Conservation (phyloP, 129 eudicot species). For the Flaveria linearis region DNA sequence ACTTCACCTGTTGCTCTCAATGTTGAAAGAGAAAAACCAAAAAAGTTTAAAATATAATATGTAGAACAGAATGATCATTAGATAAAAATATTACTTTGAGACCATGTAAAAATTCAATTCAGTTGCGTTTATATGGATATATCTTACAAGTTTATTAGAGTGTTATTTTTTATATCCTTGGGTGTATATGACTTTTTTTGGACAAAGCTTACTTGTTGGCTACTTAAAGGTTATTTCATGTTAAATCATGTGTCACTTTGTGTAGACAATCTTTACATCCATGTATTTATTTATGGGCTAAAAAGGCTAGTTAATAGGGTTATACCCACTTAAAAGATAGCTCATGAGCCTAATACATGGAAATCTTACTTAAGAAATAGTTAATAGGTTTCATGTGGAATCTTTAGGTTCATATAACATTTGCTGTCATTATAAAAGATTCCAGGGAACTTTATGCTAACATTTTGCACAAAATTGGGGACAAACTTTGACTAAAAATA, state of each 20-base stretch:
- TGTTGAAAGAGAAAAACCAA: no score
- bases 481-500: neutral
- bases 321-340: slow-evolving; percentile 20
- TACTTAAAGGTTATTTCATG: slow-evolving; percentile 31
- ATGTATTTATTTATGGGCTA: slow-evolving; percentile 22
- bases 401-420: slow-evolving; percentile 31
- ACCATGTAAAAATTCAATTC: no score
- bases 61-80: no score
- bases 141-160: no score
- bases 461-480: slow-evolving; percentile 28
- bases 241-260: slow-evolving; percentile 35
- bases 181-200: no score
- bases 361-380: slow-evolving; percentile 16
- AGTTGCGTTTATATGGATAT: no score
- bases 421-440: slow-evolving; percentile 6
- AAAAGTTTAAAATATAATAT: no score
- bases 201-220: slow-evolving; percentile 17
- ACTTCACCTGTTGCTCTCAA: no score
- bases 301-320: slow-evolving; percentile 31
- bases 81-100: no score
- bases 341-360: slow-evolving; percentile 30
- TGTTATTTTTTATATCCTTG: no score
- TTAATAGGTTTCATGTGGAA: slow-evolving; percentile 21
- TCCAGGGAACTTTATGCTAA: slow-evolving; percentile 17
- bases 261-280: slow-evolving; percentile 24